Evolutionary conservation across 1,284 basidiomycete species (phyloP).

Genomic region (Rhizopogon parksii): DNA sequence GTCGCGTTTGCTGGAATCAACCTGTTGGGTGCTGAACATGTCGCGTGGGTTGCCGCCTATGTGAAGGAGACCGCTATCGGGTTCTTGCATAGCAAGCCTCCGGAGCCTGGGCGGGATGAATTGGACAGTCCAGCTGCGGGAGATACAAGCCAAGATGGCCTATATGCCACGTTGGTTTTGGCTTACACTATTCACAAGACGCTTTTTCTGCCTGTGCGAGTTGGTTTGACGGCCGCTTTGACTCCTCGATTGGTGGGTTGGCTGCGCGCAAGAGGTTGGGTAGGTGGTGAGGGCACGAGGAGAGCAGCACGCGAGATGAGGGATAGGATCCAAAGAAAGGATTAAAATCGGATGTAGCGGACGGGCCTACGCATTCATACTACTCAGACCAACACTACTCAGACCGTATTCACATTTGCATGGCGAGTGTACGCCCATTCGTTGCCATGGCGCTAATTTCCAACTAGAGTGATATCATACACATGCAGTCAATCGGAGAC

Average conservation of each 20-base stretch:
- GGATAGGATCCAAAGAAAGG: slow-evolving; percentile 33
- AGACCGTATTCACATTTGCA: neutral
- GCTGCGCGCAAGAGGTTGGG: slow-evolving; percentile 72
- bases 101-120: slow-evolving; percentile 61
- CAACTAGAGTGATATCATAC: no score
- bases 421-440: neutral
- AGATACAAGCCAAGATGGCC: slow-evolving; percentile 50
- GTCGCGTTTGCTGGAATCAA: slow-evolving; percentile 83
- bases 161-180: slow-evolving; percentile 88
- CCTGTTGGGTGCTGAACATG: slow-evolving; percentile 85
- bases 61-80: slow-evolving; percentile 46
- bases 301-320: slow-evolving; percentile 60
- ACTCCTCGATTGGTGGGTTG: slow-evolving; percentile 83
- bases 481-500: no score
- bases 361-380: neutral
- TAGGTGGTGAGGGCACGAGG: slow-evolving; percentile 57
- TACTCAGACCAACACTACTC: neutral
- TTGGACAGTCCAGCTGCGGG: slow-evolving; percentile 29
- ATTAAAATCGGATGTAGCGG: neutral
- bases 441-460: neutral
- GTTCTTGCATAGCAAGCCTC: slow-evolving; percentile 40
- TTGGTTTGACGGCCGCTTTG: slow-evolving; percentile 83
- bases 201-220: slow-evolving; percentile 81
- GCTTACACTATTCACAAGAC: slow-evolving; percentile 98
- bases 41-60: slow-evolving; percentile 59